These are phyloP conservation scores for Beauveria sp. DNA, from an alignment of 2,329 filamentous ascomycete genomes.

Conservation along the genomic window DNA sequence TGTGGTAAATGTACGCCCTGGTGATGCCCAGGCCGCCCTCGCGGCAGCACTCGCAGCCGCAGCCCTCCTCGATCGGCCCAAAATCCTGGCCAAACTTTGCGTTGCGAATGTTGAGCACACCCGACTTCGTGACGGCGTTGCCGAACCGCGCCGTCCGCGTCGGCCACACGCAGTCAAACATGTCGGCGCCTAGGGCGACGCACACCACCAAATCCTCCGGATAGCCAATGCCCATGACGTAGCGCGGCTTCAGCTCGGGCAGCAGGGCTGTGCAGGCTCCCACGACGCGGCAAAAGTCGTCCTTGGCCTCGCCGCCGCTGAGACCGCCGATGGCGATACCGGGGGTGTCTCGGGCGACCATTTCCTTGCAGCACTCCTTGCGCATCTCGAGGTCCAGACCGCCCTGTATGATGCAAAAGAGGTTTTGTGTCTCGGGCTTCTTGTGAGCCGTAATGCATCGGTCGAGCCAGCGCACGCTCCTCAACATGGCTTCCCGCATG, in stretches of 20 bases:
- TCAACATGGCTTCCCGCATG: conserved; percentile 91
- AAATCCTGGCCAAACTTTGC: conserved; percentile 72
- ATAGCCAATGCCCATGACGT: conserved; percentile 98
- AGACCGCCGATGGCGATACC: conserved; percentile 95
- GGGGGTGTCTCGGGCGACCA: conserved; percentile 85
- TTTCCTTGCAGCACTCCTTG: conserved; percentile 72
- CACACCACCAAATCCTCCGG: conserved; percentile 93
- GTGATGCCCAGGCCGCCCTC: conserved; percentile 72
- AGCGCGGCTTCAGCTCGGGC: conserved; percentile 88
- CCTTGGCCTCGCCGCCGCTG: conserved; percentile 90
- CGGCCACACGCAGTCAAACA: conserved; percentile 99
- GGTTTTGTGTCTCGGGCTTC: conserved; percentile 74
- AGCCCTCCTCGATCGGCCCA: conserved; percentile 72
- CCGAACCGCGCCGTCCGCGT: conserved; percentile 93
- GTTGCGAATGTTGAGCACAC: conserved; percentile 79
- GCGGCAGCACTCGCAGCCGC: conserved; percentile 71
- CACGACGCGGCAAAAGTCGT: conserved; percentile 85
- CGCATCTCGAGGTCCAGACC: conserved; percentile 84
- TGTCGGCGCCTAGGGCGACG: conserved; percentile 89
- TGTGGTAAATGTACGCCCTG: conserved; percentile 82
- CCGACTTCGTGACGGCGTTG: conserved; percentile 76
- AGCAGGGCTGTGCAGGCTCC: conserved; percentile 76
- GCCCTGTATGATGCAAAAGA: conserved; percentile 98
- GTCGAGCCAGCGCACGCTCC: conserved; percentile 92
- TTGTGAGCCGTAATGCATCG: conserved; percentile 86